A percentile compares a stretch with the other conserved stretches of the same genome.
phyloP scores from a whole-genome alignment of 352 stramenopile genomes.

The Phytophthora hibernalis region DNA sequence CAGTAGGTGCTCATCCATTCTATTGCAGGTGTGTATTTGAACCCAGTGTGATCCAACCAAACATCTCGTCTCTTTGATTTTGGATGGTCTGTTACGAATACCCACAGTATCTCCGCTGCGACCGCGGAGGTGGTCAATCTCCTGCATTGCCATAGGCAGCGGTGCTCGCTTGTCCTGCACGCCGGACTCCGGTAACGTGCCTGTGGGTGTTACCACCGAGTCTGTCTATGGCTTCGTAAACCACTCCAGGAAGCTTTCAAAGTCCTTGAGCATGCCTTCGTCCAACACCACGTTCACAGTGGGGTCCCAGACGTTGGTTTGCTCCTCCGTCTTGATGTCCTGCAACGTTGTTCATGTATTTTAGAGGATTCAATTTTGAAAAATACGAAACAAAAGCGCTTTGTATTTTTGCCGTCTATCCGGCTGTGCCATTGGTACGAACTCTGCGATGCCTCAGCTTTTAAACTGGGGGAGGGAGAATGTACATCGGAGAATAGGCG shows the following conservation, averaged over 20 bases:
- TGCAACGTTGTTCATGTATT: no score
- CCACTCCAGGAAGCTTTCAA: slow-evolving; percentile 25
- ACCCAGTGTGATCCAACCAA: slow-evolving; percentile 50
- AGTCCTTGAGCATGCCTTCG: slow-evolving; percentile 16
- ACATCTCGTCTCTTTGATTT: slow-evolving; percentile 47
- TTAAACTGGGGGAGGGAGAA: no score
- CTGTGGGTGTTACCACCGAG: neutral
- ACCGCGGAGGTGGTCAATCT: slow-evolving; percentile 52
- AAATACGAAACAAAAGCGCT: no score
- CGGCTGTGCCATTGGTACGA: no score
- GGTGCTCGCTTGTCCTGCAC: slow-evolving; percentile 11
- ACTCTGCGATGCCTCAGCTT: no score
- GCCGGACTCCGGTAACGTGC: neutral
- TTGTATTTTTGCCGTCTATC: no score
- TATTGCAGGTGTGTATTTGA: slow-evolving; percentile 51
- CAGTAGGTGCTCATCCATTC: neutral
- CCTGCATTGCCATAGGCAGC: slow-evolving; percentile 19
- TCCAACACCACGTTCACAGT: slow-evolving; percentile 16
- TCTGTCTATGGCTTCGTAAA: neutral
- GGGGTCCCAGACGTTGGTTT: slow-evolving; percentile 3
- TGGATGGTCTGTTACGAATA: slow-evolving; percentile 40
- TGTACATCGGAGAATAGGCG: no score
- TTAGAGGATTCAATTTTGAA: no score
- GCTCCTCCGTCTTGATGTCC: slow-evolving; percentile 15
- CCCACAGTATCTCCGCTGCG: slow-evolving; percentile 18